Base-by-base conservation (phyloP, 139 green algal species). In the Gonium pectorale region DNA sequence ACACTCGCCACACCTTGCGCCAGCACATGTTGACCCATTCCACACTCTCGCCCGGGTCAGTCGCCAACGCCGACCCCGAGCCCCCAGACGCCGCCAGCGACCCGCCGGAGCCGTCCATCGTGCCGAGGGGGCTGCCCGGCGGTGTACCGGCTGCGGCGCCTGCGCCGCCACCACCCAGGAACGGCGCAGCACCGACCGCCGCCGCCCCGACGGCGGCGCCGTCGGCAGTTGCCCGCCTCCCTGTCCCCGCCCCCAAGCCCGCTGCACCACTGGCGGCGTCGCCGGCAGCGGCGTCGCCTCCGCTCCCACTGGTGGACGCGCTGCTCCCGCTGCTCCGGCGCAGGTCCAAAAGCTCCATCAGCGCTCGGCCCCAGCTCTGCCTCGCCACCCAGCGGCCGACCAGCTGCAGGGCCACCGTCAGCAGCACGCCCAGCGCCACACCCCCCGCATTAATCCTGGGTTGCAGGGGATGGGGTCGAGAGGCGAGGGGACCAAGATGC, bases 1-100 rank as follows among this genome's bases (percentile, higher is more conserved):
- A 99, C 35, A 99, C 94, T 8, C 97, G 92, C 96, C 96, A 99
- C 29, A 93, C 93, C 92, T 99, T 99, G 35, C 95, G 88, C 86
- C 93, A 95, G 86, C 95, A 98, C 96, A 98, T 99, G 91, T 99
- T 99, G 56, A 99, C 91, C 97, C 97, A 99, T 88, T 99, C 96
- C 63, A 99, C 94, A 27, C 87, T 85, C 89, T 99, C 97, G 19
- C 91, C 95, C n/a, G 75, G 59, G 31, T 82, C 75, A 13, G 75
- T 19, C 17, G 22, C 52, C 19, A 35, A 24, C 37, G 37, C 37
- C 62, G 41, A 24, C 70, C 26, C 27, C n/a, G 44, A 24, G 24
- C 66, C 66, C 33, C 5, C 3, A 19, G 21, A 11, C 5, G 2
- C 66, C 13, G 49, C 13, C 49, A 56, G 49, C 66, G 3, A 7